Base-by-base conservation (phyloP, 2,329 filamentous ascomycete genomes). In the Penicillium sp. region DNA sequence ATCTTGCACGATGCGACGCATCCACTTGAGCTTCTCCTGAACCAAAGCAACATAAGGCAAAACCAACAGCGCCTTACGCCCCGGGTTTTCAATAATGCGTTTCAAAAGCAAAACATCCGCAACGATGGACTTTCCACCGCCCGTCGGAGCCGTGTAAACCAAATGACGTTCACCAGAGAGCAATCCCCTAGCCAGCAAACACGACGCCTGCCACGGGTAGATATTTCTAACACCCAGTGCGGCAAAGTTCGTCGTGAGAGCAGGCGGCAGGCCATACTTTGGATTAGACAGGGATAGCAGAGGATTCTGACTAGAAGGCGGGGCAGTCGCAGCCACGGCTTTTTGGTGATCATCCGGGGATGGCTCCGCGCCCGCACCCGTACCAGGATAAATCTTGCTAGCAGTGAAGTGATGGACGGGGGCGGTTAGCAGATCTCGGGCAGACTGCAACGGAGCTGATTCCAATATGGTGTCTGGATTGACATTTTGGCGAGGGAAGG, bases 181-280 rank as follows among this genome's bases (percentile, higher is more conserved):
- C 19, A 91, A 78, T 0, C 88, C 87, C 4, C 84, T 85, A 0
- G 86, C 85, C 53, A 88, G 78, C 8, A 93, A 79, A 67, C 89
- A 93, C 57, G 86, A 85, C 50, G 88, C 88, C 73, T 92, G 89
- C 89, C 89, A 93, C 2, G 88, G 87, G 66, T 92, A 92, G 58
- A 92, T 92, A 62, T 82, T 83, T 41, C 80, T 82, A 56, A 93
- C 88, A n/a, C 89, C 89, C 40, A 89, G 77, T 0, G 78, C 75
- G 48, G 80, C 80, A 67, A 92, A 83, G 67, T 91, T 92, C 19
- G 79, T 73, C 3, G 89, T 83, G 40, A 92, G 75, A 25, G 78
- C 73, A 0, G 74, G 63, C 3, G 88, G 86, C 15, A 93, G 77
- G 9, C 78, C 83, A 75, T 91, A 93, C 40, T 76, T 77, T 1